Base-by-base conservation (phyloP, 2,329 filamentous ascomycete species). In the Fusarium liriodendri region DNA sequence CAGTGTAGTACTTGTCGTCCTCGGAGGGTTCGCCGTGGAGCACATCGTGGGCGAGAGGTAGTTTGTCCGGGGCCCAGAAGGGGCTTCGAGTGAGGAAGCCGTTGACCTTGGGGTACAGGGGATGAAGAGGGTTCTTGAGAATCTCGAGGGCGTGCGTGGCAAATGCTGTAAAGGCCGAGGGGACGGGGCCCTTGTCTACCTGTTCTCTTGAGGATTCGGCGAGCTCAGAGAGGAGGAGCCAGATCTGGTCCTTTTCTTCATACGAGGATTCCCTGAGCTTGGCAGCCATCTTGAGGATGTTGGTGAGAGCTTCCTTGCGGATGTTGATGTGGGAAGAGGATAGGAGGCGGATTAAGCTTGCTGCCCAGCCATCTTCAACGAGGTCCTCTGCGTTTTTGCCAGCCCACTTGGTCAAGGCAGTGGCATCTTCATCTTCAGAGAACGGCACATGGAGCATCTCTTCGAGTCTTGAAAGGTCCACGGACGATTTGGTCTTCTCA, bases 61-160 rank as follows among this genome's bases (percentile, higher is more conserved):
- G 89, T 79, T 90, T 92, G 68, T 94, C 90, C 20, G 92, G 79
- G 14, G 91, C 87, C 96, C 96, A 98, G 27, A 87, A 82, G 1
- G 96, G 95, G 0, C 91, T 89, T 61, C 91, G 91, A 25, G 94
- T 94, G 38, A 98, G 89, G 81, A 95, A 98, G 7, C 88, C 87
- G 84, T 97, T 98, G 82, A 97, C 85, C 80, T 98, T 98, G 67
- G 91, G 90, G 80, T 98, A 98, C 40, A 98, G 89, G 69, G 90
- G 90, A 79, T 97, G 94, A 18, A 95, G 87, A 0, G 96, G 96
- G 70, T 94, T 92, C 25, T 87, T 89, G 54, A 97, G 84, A 18
- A 97, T 90, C 2, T 88, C 84, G 9, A 97, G 86, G 1, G 92
- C 90, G 73, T 91, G 90, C 55, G 89, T 87, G 9, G 94, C 92